A percentile compares a stretch with the other conserved stretches of the same genome.
Evolutionary conservation across 441 rosid species (phyloP).

Genomic region (Monsonia emarginata): DNA sequence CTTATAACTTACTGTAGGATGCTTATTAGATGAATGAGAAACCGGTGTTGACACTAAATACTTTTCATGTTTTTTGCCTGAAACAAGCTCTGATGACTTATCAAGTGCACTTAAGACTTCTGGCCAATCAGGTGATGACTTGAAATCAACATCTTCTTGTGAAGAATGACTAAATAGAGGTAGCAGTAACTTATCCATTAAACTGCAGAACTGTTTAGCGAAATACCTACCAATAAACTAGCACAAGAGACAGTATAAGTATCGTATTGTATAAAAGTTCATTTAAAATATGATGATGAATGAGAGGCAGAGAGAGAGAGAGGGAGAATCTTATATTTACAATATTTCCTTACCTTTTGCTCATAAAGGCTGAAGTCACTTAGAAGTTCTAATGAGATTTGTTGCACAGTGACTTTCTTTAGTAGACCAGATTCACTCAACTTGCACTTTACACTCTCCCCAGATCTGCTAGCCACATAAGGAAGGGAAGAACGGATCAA

Average conservation of each 20-base stretch:
- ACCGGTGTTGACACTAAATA: slow-evolving; percentile 3
- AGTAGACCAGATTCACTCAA: slow-evolving; percentile 25
- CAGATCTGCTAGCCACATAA: slow-evolving; percentile 23
- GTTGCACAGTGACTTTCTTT: slow-evolving; percentile 34
- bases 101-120: slow-evolving; percentile 44
- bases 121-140: slow-evolving; percentile 50
- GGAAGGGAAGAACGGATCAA: slow-evolving; percentile 48
- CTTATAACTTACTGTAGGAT: slow-evolving; percentile 24
- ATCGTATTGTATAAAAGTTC: slow-evolving; percentile 1
- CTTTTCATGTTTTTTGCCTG: slow-evolving; percentile 20
- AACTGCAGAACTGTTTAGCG: slow-evolving; percentile 46
- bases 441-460: slow-evolving; percentile 22
- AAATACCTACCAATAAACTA: slow-evolving; percentile 87
- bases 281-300: neutral
- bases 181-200: slow-evolving; percentile 40
- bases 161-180: slow-evolving; percentile 27
- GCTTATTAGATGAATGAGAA: slow-evolving; percentile 22
- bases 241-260: slow-evolving; percentile 27
- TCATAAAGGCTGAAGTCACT: slow-evolving; percentile 51
- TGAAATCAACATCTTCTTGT: slow-evolving; percentile 28
- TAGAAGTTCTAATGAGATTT: slow-evolving; percentile 58
- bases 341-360: slow-evolving; percentile 50
- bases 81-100: slow-evolving; percentile 23
- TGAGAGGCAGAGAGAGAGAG: neutral
- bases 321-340: too few relatives aligned